These are phyloP conservation scores for Penicillium silybi DNA, from an alignment of 495 filamentous ascomycete genomes.

Conservation along the genomic window DNA sequence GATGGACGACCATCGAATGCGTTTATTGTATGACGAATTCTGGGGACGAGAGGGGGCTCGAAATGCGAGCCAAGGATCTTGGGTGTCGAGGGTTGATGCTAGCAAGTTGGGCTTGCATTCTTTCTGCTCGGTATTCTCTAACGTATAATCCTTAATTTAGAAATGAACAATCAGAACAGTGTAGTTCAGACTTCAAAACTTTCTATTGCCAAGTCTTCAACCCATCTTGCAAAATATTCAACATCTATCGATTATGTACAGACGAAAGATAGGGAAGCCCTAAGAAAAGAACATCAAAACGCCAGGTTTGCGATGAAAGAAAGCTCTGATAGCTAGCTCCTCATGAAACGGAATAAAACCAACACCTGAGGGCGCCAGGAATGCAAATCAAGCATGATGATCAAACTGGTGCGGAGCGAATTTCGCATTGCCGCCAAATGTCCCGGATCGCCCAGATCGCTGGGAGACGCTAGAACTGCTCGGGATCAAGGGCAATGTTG, in stretches of 20 bases:
- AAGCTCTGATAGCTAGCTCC: not conserved
- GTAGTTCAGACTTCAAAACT: not conserved
- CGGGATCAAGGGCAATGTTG: slow-evolving; percentile 15
- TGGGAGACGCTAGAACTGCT: slow-evolving; percentile 4
- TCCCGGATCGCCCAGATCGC: not conserved
- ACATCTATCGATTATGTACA: not conserved
- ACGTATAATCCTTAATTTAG: not conserved
- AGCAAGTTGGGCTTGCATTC: not conserved
- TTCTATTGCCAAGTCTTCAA: not conserved
- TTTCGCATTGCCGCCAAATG: not conserved
- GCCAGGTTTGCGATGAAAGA: not conserved
- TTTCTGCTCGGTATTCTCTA: not conserved
- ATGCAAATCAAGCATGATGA: not conserved
- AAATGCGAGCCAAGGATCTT: not conserved
- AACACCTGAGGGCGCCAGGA: not conserved
- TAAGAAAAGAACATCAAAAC: not conserved
- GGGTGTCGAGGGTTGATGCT: not conserved
- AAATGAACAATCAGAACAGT: not conserved
- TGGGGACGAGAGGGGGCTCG: too few relatives aligned
- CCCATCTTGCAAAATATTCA: too few relatives aligned
- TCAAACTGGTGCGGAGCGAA: not conserved
- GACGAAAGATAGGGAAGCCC: not conserved
- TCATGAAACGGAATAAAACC: not conserved
- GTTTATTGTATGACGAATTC: not conserved
- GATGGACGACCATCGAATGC: not conserved